Conservation (phyloP, 228 moss, liverwort and hornwort species). For the Sphagnum magellanicum region DNA sequence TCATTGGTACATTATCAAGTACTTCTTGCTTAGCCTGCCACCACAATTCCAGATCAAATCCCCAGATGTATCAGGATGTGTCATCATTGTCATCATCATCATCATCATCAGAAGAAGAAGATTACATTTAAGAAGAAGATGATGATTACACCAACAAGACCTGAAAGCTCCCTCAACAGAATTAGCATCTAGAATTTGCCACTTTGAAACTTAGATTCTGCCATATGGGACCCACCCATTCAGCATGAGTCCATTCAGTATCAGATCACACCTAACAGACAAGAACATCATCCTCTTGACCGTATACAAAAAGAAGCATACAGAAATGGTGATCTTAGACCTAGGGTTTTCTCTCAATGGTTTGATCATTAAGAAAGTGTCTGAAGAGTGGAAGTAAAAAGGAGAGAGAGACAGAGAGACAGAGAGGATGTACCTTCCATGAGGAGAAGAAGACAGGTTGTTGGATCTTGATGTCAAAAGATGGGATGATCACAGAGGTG, state of each 20-base stretch:
- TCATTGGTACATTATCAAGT: slow-evolving; percentile 19
- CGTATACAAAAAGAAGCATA: neutral
- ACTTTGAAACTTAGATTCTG: too few relatives aligned
- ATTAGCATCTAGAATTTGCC: too few relatives aligned
- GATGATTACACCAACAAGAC: neutral
- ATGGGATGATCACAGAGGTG: slow-evolving; percentile 48
- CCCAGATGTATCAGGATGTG: neutral
- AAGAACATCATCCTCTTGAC: too few relatives aligned
- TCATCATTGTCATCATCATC: neutral
- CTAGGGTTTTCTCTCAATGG: too few relatives aligned
- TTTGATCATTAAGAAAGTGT: neutral
- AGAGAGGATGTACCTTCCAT: slow-evolving; percentile 21
- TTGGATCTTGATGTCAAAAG: slow-evolving; percentile 45
- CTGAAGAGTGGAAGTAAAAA: neutral
- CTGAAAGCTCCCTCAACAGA: neutral
- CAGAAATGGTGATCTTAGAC: neutral
- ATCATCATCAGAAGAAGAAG: too few relatives aligned
- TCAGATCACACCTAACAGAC: too few relatives aligned
- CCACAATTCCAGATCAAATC: neutral
- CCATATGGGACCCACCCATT: too few relatives aligned
- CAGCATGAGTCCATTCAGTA: too few relatives aligned
- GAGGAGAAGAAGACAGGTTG: slow-evolving; percentile 61
- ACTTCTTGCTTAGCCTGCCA: slow-evolving; percentile 19
- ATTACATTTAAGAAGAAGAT: neutral
- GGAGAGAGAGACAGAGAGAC: neutral